Conservation (phyloP, 2,329 filamentous ascomycete species). For the Aspergillus brunneoviolaceus region DNA sequence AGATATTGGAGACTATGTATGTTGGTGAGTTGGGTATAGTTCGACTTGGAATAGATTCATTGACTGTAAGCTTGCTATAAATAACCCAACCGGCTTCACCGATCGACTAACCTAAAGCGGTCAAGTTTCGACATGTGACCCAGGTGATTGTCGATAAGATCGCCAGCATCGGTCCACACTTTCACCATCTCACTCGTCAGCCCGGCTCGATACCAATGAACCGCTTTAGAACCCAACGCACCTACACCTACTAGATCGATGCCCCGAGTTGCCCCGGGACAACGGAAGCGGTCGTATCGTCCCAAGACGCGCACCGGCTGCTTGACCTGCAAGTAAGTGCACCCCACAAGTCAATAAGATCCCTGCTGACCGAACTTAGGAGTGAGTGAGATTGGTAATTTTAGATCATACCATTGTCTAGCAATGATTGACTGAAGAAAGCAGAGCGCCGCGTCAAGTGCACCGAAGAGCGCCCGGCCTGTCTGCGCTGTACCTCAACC, state of each 20-base stretch:
- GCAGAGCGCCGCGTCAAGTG: not conserved
- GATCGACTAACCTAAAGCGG: not conserved
- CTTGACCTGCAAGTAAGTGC: not conserved
- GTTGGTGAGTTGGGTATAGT: too few relatives aligned
- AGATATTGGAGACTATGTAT: too few relatives aligned
- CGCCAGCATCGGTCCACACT: too few relatives aligned
- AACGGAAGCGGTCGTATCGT: not conserved
- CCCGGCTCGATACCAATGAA: too few relatives aligned
- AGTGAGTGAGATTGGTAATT: not conserved
- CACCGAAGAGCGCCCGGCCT: not conserved
- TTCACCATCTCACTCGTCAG: too few relatives aligned
- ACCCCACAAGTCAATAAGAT: not conserved
- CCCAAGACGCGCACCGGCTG: constrained; percentile 1
- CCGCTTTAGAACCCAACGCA: too few relatives aligned
- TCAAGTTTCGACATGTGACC: not conserved
- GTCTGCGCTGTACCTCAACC: not conserved
- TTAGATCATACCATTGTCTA: not conserved
- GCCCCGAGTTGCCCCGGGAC: not conserved
- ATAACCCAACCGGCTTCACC: not conserved
- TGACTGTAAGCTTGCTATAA: too few relatives aligned
- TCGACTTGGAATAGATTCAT: too few relatives aligned
- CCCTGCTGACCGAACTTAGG: not conserved
- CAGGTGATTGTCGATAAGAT: not conserved
- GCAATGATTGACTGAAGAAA: not conserved
- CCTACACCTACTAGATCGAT: not conserved